Conservation (phyloP, 2,329 filamentous ascomycete species). For the Sclerotinia sclerotiorum region DNA sequence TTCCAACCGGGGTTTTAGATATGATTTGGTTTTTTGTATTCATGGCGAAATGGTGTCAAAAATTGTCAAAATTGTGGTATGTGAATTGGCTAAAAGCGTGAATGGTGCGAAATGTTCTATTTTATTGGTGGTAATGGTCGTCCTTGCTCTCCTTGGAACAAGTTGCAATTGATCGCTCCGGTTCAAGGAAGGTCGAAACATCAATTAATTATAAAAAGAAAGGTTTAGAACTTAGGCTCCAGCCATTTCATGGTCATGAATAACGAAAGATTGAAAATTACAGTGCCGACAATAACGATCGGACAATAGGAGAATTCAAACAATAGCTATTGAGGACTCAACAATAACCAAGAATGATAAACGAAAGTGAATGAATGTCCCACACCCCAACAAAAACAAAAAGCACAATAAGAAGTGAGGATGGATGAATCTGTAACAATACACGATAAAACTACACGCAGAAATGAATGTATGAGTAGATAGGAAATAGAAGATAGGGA, state of each 20-base stretch:
- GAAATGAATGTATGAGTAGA: conserved; percentile 20
- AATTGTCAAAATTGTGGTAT: conserved; percentile 19
- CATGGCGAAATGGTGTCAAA: conserved; percentile 24
- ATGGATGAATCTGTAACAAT: conserved; percentile 26
- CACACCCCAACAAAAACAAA: conserved; percentile 9
- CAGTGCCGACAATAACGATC: conserved; percentile 13
- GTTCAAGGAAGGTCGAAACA: conserved; percentile 19
- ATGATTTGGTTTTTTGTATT: conserved; percentile 23
- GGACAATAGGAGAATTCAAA: conserved; percentile 24
- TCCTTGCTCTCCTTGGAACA: conserved; percentile 11
- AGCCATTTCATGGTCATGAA: conserved; percentile 14
- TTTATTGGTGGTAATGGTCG: conserved; percentile 5
- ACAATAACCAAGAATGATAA: conserved; percentile 25
- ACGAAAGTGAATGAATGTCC: conserved; percentile 29
- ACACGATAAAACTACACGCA: conserved; percentile 19
- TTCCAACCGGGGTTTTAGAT: conserved; percentile 16
- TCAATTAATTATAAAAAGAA: conserved; percentile 19
- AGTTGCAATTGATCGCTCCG: neutral
- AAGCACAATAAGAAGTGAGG: conserved; percentile 13
- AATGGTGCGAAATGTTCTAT: neutral
- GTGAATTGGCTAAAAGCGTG: conserved; percentile 6
- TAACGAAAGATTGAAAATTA: conserved; percentile 12
- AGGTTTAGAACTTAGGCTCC: conserved; percentile 5
- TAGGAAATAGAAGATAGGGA: neutral
- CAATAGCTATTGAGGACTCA: conserved; percentile 24